phyloP scores from a whole-genome alignment of 805 yeast genomes.

The Candida boleticola region DNA sequence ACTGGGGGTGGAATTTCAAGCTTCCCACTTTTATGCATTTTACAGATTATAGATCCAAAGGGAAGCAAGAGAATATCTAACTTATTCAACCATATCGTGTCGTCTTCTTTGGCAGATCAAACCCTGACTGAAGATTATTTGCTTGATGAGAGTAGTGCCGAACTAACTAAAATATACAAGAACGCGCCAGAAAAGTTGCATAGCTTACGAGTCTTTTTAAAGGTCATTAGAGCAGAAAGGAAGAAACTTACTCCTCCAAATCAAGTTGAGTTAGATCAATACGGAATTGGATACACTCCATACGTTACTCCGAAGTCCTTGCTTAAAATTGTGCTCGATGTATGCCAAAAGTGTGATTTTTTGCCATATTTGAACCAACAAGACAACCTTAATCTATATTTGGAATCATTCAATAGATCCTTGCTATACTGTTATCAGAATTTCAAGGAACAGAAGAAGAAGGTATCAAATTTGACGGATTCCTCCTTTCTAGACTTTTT shows the following conservation, averaged over 20 bases:
- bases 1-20: constrained; percentile 19
- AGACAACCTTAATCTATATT: constrained; percentile 4
- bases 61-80: constrained; percentile 23
- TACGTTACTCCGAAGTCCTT: neutral
- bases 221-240: neutral
- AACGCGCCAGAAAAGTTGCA: neutral
- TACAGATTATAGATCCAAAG: constrained; percentile 24
- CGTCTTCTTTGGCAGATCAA: too few species aligned
- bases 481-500: constrained; percentile 35
- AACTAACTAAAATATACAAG: neutral
- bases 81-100: constrained; percentile 16
- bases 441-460: constrained; percentile 7
- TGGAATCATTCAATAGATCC: constrained; percentile 21
- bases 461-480: neutral
- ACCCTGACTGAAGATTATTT: constrained; percentile 3
- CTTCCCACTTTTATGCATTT: constrained; percentile 27
- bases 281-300: neutral
- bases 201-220: neutral
- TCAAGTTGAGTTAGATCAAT: neutral
- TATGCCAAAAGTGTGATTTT: constrained; percentile 1
- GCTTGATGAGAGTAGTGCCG: neutral
- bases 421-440: constrained; percentile 13
- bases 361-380: constrained; percentile 2
- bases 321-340: neutral
- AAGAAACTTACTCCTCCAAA: neutral